Base-by-base conservation (phyloP, 2,329 filamentous ascomycete species). In the Aspergillus udagawae region DNA sequence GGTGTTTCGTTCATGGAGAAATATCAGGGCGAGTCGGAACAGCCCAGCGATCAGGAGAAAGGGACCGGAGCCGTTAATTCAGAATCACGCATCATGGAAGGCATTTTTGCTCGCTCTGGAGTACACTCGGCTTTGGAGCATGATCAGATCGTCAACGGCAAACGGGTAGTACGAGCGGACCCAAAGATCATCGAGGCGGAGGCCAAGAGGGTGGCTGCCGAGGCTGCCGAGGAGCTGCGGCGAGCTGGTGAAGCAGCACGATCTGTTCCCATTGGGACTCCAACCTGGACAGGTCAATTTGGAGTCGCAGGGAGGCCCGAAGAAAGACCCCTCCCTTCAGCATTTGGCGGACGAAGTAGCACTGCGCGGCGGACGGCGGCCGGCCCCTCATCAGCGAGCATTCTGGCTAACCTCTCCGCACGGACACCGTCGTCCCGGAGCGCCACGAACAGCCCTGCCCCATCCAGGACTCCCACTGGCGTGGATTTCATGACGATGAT, bases 51-150 rank as follows among this genome's bases (percentile, higher is more conserved):
- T 29, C 48, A 64, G 62, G 55, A 60, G 17, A 58, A 65, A 53
- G 63, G 53, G 45, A 56, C 54, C 48, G 53, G 56, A 4, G 51
- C 61, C 52, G 72, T 72, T 6, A 78, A 75, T 49, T 75, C 76
- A 1, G 89, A 93, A 70, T 86, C 87, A 54, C 89, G 91, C 48
- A 85, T 97, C 63, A 89, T 97, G 78, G 87, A 92, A 61, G 89
- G 90, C 52, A 91, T 99, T 54, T 96, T 97, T 70, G 88, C 92
- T 1, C 86, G 87, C 44, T 89, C 91, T 0, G 89, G 88, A 2
- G 89, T 97, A 1, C 92, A 96, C 67, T 92, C 89, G n/a, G 91
- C 92, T 0, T 84, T 97, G 48, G 91, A 97, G 66, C 94, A 99
- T 70, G 94, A 97, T 63, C 85, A 91, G 53, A 96, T 97, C 66